Evolutionary conservation across 2,329 filamentous ascomycete genomes (phyloP), one percentile per base, ranked within the genome.

Genomic region (Lachnellula hyalina): DNA sequence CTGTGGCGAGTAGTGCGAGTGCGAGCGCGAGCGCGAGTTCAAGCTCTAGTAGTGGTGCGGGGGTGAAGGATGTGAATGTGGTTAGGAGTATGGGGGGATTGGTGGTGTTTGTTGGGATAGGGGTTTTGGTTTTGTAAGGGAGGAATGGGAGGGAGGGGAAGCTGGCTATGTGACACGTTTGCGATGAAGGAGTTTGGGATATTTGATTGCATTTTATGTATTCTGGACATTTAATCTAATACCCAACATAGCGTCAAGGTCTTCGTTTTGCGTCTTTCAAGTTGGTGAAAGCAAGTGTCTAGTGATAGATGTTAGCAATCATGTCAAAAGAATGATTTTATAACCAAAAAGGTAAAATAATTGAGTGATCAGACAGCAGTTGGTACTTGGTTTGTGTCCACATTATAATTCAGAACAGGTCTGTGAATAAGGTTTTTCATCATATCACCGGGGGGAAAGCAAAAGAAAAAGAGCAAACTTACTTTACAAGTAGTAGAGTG

Each of bases 371-470:
- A 89, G 86, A 89, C 84, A 90, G 86, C 86, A 87, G 85, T 90
- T 90, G 86, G 83, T 85, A 83, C 82, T 85, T 74, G 74, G 56
- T 4, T 32, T 76, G 70, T 76, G 79, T 88, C 86, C 79, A 87
- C 85, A 89, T 78, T 62, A 67, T 32, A 70, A 73, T 87, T 90
- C 85, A 79, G 87, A 86, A 87, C 86, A 90, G 87, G 86, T 90
- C 86, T 90, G 86, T 90, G 86, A 86, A 81, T 75, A 74, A 79
- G 74, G 68, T 75, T 72, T 80, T 75, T 90, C 85, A 87, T 89
- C 87, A 89, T 83, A 68, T 76, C 78, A 65, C 53, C 51, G 42
- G 34, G 51, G 45, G 46, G 56, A 52, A 47, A 54, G 52, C 47
- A 25, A 49, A 60, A 52, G 58, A 57, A 55, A 58, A 53, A 58